phyloP scores from a whole-genome alignment of 805 yeast species.

The Saccharomycopsis guyanensis region DNA sequence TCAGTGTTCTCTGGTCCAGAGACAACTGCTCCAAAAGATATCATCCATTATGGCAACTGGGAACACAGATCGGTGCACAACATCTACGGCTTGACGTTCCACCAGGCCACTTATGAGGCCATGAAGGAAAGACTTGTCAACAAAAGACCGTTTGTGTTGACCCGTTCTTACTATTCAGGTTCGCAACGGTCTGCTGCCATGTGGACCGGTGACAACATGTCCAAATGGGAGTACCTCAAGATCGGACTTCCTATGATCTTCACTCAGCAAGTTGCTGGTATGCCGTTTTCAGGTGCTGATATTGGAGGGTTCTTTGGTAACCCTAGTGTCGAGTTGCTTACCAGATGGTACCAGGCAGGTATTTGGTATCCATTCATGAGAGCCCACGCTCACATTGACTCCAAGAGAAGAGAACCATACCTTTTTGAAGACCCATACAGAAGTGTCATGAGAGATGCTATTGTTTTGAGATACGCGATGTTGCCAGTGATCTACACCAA shows the following conservation, averaged over 20 bases:
- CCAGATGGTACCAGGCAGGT: constrained; percentile 96
- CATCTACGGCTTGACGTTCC: constrained; percentile 69
- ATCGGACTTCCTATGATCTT: constrained; percentile 83
- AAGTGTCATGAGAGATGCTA: constrained; percentile 57
- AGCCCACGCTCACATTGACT: constrained; percentile 93
- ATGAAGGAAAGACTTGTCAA: constrained; percentile 42
- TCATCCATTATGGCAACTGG: constrained; percentile 67
- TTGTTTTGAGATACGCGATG: constrained; percentile 64
- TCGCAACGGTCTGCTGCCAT: constrained; percentile 86
- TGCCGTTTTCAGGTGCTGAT: constrained; percentile 94
- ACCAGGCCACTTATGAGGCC: constrained; percentile 71
- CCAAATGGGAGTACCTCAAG: constrained; percentile 81
- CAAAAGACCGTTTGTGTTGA: constrained; percentile 78
- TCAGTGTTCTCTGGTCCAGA: constrained; percentile 94
- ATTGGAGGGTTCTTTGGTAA: constrained; percentile 95
- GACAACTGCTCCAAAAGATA: constrained; percentile 79
- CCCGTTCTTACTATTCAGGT: constrained; percentile 84
- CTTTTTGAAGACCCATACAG: constrained; percentile 69
- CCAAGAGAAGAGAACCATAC: constrained; percentile 92
- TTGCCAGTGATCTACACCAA: constrained; percentile 76
- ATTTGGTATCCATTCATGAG: constrained; percentile 95
- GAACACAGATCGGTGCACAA: constrained; percentile 94
- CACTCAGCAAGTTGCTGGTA: constrained; percentile 72
- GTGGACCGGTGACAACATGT: constrained; percentile 98
- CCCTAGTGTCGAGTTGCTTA: constrained; percentile 71